Base-by-base conservation (phyloP, 306 rosid species). In the Casuarina equisetifolia region DNA sequence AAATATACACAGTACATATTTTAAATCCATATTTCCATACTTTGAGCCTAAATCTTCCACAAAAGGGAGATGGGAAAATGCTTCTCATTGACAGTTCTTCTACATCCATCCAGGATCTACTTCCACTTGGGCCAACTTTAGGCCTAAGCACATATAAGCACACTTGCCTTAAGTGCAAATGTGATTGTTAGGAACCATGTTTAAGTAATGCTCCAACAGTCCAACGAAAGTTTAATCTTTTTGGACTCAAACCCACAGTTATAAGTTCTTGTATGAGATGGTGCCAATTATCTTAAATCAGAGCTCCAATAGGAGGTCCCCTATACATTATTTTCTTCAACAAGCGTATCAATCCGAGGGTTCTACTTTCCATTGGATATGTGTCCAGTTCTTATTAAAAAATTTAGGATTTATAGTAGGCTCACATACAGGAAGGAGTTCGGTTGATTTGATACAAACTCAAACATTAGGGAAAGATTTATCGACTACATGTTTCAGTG, bases 351-450 rank as follows among this genome's bases (percentile, higher is more conserved):
- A 46, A 46, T 10, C 13, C 3, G 12, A 46, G 8, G 51, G 13
- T 46, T 46, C 51, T 7, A 46, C 13, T 46, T 46, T 46, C 13
- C 10, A 2, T 46, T 6, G 10, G 51, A 9, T 46, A 46, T 7
- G 51, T 46, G 51, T 46, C 8, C 51, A 46, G 10, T 12, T 46
- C 51, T 46, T 46, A 46, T 5, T 7, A 1, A 12, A 46, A 10
- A 46, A 10, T 46, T 46, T 46, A 7, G 51, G 51, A 46, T 46
- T 46, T 46, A 0, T 36, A 19, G 69, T 51, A 70, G 57, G 40
- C 74, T 70, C 17, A 44, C 36, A 61, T 74, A 63, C 10, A 16
- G 73, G 69, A 59, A 8, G 36, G 70, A 68, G 54, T 63, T 74
- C 51, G 82, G 51, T 46, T 12, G 3, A 46, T 46, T 10, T 46